Conservation (phyloP, 2,329 filamentous ascomycete genomes). For the Capronia epimyces region DNA sequence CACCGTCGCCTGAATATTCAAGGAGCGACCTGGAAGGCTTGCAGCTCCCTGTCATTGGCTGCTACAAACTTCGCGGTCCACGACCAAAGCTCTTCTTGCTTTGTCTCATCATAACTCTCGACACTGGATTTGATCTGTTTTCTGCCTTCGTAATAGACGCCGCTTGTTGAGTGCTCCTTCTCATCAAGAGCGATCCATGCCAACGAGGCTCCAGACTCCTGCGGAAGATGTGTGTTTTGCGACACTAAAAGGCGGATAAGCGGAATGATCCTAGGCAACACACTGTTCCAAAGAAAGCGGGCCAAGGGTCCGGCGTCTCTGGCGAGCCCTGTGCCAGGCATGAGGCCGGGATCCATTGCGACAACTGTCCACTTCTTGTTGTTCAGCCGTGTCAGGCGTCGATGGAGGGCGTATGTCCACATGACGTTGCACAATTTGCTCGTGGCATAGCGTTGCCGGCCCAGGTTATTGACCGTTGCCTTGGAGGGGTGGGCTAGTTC, state of each 20-base stretch:
- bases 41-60: slow-evolving; percentile 28
- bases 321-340: slow-evolving; percentile 45
- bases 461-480: slow-evolving; percentile 30
- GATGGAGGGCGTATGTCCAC: slow-evolving; percentile 45
- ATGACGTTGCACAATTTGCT: slow-evolving; percentile 48
- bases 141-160: slow-evolving; percentile 43
- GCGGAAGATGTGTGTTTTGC: slow-evolving; percentile 37
- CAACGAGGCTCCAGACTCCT: slow-evolving; percentile 40
- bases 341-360: slow-evolving; percentile 46
- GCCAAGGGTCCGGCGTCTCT: slow-evolving; percentile 32
- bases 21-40: slow-evolving; percentile 24
- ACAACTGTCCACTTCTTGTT: slow-evolving; percentile 38
- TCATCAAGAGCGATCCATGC: slow-evolving; percentile 38
- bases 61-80: slow-evolving; percentile 43
- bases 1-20: too few relatives aligned
- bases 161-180: slow-evolving; percentile 32
- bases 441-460: slow-evolving; percentile 41
- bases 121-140: slow-evolving; percentile 40
- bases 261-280: slow-evolving; percentile 37
- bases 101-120: slow-evolving; percentile 41
- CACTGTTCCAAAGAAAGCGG: slow-evolving; percentile 34
- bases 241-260: slow-evolving; percentile 35
- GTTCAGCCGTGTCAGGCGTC: slow-evolving; percentile 32
- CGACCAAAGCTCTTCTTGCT: slow-evolving; percentile 48
- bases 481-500: slow-evolving; percentile 42